Evolutionary conservation across 495 filamentous ascomycete species (phyloP), one percentile per base, ranked within the genome.

Genomic region (Aspergillus saccharolyticus): DNA sequence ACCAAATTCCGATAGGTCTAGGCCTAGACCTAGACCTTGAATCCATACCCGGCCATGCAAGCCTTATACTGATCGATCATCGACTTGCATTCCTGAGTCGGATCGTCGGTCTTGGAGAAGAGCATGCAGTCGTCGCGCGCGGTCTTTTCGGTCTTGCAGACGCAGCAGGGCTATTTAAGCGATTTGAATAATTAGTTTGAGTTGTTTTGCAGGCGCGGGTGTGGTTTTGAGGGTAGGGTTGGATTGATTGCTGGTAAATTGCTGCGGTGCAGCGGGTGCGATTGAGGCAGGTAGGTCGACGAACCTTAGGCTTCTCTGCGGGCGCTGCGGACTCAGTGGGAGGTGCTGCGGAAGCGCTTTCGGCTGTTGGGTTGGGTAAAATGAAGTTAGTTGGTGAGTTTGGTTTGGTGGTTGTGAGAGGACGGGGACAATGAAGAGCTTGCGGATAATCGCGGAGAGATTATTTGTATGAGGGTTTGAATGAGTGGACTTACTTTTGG

Each of bases 121-220:
- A 98, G 88, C 93, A 98, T 97, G 80, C 94, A 98, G 75, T 98
- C 94, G 73, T 98, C 94, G 58, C 94, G 90, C 58, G 78, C 74
- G 56, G 89, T 80, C 71, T 98, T 98, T 73, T 98, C 94, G 46
- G 90, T 82, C 66, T 93, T 96, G 83, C 94, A 98, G 19, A 98
- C 94, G 72, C 93, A 96, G 83, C 91, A 96, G 33, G 91, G 91
- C 91, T 96, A 68, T 55, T 47, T 44, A 44, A 5, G 14, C 2
- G 12, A 12, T 39, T 39, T 9, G 33, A 8, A 28, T 28, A 4
- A 4, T 28, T 28, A 9, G 33, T 10, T 39, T 39, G 33, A 15
- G 4, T 5, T 2, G 33, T 39, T 12, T 39, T 39, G 33, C 33
- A 39, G n/a, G n/a, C n/a, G n/a, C n/a, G n/a, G 33, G 33, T 8